Base-by-base conservation (phyloP, 495 filamentous ascomycete species). In the Lindgomyces ingoldianus region DNA sequence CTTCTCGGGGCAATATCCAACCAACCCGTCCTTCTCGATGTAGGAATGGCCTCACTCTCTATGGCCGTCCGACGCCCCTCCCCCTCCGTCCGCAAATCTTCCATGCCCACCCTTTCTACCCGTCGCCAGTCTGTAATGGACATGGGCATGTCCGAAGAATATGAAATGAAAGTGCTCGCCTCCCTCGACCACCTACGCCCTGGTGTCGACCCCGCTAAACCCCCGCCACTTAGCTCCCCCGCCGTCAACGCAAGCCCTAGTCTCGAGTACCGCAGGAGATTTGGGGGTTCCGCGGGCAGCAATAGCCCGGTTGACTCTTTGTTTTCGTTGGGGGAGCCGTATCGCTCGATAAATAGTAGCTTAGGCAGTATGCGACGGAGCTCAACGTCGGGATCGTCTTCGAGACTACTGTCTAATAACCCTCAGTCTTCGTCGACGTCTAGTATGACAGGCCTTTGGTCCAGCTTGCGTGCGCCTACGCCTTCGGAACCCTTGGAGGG, bases 1-100 rank as follows among this genome's bases (percentile, higher is more conserved):
- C 75, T 99, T 49, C 92, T 98, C 51, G 92, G 93, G 4, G 91
- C 91, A 3, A 79, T 99, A 57, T 95, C 90, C 0, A 88, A 93
- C 55, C 88, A 93, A 65, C 91, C 94, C 0, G 89, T 93, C 1
- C 81, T 99, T 8, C 81, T 94, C 50, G 93, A 98, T 72, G 89
- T 98, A 16, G 87, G 85, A 30, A 91, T 93, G 77, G 89, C 93
- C 9, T 96, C 91, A 0, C 80, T 98, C 26, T 96, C 94, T 0
- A 87, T 97, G 87, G 93, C 93, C 11, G 84, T 89, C 27, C 84
- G 89, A 39, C 88, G 87, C 33, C 33, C 33, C 42, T 82, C 85
- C 3, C 70, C 63, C 45, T 59, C 61, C n/a, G n/a, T n/a, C 0
- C 41, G 46, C 2, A 65, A 30, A 72, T 68, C 36, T 65, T 41